Evolutionary conservation across 2,329 filamentous ascomycete species (phyloP), one percentile per base, ranked within the genome.

Genomic region (Paradendryphiella salina): DNA sequence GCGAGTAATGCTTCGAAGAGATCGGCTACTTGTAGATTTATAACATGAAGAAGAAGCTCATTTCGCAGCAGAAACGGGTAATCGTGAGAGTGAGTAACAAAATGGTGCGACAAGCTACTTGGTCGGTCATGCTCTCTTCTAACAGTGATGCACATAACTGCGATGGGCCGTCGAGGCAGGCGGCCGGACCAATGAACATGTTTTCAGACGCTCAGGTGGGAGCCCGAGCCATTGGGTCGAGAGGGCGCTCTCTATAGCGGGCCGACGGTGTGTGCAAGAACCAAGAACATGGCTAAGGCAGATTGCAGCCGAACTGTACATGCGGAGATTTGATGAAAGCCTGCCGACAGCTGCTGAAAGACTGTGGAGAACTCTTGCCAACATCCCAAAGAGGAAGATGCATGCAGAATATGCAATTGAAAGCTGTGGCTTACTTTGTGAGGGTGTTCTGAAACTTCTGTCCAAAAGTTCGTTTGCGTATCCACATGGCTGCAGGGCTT

Each of bases 101-200:
- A 51, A 45, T 46, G 29, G 53, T 57, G 60, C 60, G 41, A 54
- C 46, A 46, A 54, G 50, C 57, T 58, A 58, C 55, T 44, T 56
- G 21, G 52, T 41, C 54, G 51, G 54, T 61, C 60, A 62, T 62
- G 50, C 53, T 62, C 49, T 59, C 42, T 48, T 52, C 15, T 43
- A 51, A 50, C 47, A 46, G 51, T 32, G 38, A 18, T 41, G 53
- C 38, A 42, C 45, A 38, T 47, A 21, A 53, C 50, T 59, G 57
- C 50, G 41, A 53, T 50, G 52, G 59, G 52, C 59, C 57, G 57
- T 47, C 40, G 42, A 39, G 50, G 49, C n/a, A 33, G 29, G 11
- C 39, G 32, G 28, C 39, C 13, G 28, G 39, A 18, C 17, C 39
- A 42, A 29, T 18, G 28, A 32, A 42, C 39, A 45, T 41, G 57